These are phyloP conservation scores for Plasmodium sp. DNA, from an alignment of 169 alveolate genomes.

Conservation along the genomic window DNA sequence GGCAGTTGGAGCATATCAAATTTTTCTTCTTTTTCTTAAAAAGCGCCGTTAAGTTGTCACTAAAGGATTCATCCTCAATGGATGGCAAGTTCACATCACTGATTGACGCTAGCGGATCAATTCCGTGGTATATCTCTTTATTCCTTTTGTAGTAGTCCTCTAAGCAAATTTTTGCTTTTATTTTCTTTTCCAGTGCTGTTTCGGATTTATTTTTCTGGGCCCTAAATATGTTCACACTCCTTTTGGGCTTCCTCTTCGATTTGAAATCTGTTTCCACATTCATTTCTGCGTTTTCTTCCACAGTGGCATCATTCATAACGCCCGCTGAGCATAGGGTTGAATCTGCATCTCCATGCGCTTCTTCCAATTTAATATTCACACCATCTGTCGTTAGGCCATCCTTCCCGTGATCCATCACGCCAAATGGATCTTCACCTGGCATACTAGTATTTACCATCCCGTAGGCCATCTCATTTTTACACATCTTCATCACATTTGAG, in stretches of 20 bases:
- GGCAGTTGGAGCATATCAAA: conserved; percentile 56
- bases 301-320: background rate
- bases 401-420: background rate
- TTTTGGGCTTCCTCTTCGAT: conserved; percentile 19
- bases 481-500: background rate
- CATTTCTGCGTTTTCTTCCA: background rate
- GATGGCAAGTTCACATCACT: conserved; percentile 42
- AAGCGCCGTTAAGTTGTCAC: conserved; percentile 17
- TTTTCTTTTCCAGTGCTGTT: conserved; percentile 30
- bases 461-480: background rate
- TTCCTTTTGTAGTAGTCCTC: conserved; percentile 42
- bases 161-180: conserved; percentile 30
- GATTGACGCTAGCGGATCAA: conserved; percentile 3
- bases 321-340: background rate
- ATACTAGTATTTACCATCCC: background rate
- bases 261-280: background rate
- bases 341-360: background rate
- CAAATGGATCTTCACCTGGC: background rate
- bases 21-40: conserved; percentile 41
- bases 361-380: background rate
- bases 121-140: conserved; percentile 44
- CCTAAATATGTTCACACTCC: conserved; percentile 12
- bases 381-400: background rate
- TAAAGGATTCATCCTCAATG: conserved; percentile 45
- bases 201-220: conserved; percentile 13